Evolutionary conservation across 805 yeast genomes (phyloP), one percentile per base, ranked within the genome.

Genomic region (Jamesozyma piceae): DNA sequence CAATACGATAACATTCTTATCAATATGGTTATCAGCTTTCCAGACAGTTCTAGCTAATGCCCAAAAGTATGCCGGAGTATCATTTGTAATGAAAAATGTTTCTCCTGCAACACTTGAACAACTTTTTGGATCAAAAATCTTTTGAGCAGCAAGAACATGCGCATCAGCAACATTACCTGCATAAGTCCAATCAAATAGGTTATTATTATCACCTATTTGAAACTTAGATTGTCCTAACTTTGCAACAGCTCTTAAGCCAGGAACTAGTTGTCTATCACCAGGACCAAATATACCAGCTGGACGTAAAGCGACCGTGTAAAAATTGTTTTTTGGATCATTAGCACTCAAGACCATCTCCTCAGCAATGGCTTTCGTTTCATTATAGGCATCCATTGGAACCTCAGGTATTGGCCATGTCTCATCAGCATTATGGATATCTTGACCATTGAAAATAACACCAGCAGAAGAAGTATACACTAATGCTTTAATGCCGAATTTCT

Each of bases 231-330:
- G 96, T 8, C 95, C 95, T 42, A 76, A 67, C 45, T 74, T 73
- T 3, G 95, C 88, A 35, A 86, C 95, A 14, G 73, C 73, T 57
- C 95, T 77, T 45, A 92, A 69, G 3, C 95, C 95, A 11, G 98
- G 98, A 37, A 92, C 92, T 56, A 92, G 68, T 62, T 92, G 99
- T 47, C 98, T 77, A 62, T 92, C 98, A 35, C 98, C 97, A 5
- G 97, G 98, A 4, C 98, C 99, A 67, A 92, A 92, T 38, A 92
- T 88, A 32, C 98, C 99, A 1, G 98, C 96, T 1, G 98, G 98
- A 49, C 99, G 76, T 38, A 92, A 65, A 2, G 96, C 92, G 30
- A 85, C 82, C 0, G 98, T 92, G 38, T 73, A 66, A 49, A 89
- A 74, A 1, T 68, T 69, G 13, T 70, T 67, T 1, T 66, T 61